A percentile compares a stretch with the other conserved stretches of the same genome.
Conservation (phyloP, 768 basidiomycete genomes). For the Amyloporia xantha region DNA sequence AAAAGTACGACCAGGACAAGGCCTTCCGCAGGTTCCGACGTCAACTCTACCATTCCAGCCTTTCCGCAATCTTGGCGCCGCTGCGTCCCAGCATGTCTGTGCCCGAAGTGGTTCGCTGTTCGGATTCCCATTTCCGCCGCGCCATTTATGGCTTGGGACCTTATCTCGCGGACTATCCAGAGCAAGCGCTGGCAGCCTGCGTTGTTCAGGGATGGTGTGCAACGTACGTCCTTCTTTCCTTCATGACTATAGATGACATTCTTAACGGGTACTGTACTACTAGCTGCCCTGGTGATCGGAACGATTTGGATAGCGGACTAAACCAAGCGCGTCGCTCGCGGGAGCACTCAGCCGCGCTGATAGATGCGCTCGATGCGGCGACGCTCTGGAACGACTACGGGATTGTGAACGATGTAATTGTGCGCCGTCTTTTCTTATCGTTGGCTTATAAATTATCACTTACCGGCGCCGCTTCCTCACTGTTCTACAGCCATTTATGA, state of each 20-base stretch:
- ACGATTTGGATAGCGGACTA: not conserved
- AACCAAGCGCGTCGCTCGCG: not conserved
- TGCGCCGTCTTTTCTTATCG: no score
- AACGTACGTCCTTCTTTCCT: not conserved
- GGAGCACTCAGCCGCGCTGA: not conserved
- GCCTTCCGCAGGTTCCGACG: conserved; percentile 10
- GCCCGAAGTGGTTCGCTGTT: conserved; percentile 12
- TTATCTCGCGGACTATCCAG: conserved; percentile 28
- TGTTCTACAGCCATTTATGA: conserved; percentile 26
- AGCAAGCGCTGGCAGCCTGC: conserved; percentile 19
- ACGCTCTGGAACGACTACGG: not conserved
- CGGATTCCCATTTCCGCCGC: conserved; percentile 22
- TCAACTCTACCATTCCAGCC: conserved; percentile 8
- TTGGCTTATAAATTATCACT: no score
- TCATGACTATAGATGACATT: no score
- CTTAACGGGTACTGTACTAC: no score
- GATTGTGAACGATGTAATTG: not conserved
- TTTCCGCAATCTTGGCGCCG: conserved; percentile 7
- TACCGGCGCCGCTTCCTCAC: no score
- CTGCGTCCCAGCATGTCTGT: conserved; percentile 11
- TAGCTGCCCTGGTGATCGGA: not conserved
- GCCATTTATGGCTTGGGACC: conserved; percentile 23
- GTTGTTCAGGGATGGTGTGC: conserved; percentile 17
- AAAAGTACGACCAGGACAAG: no score
- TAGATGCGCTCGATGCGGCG: not conserved